Base-by-base conservation (phyloP, 805 yeast genomes). In the baker's yeast (Saccharomyces cerevisiae) region DNA sequence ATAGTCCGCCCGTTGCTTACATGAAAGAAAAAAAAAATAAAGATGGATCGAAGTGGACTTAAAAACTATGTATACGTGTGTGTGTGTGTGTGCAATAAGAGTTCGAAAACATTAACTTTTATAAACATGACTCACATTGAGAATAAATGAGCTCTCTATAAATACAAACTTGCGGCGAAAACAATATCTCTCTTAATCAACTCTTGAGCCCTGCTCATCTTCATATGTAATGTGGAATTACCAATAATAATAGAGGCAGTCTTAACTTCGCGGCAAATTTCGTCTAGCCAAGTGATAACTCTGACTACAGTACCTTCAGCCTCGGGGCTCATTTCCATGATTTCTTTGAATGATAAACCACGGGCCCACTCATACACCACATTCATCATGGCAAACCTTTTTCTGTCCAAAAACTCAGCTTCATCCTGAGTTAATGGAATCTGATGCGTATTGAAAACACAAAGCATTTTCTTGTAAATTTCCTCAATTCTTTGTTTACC, bases 301-400 rank as follows among this genome's bases (percentile, higher is more conserved):
- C 99, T 80, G 24, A 94, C 99, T 65, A 94, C 94, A 0, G 96
- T 88, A 46, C 99, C 99, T 71, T 94, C 99, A 41, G 89, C 91
- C 63, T 91, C 96, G 21, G 83, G 84, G 55, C 96, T 88, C 59
- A 89, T 78, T 56, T 82, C 85, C 85, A 91, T 94, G 59, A 94
- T 92, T 55, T 89, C 95, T 59, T 86, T 85, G 74, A 94, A 94
- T 0, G 95, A 79, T 77, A 85, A 79, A 1, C 99, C 99, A 59
- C 95, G 78, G 1, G 98, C 97, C 99, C 99, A 94, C 71, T 94
- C 97, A 68, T 92, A 94, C 4, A 92, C 96, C 11, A 89, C 96
- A 67, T 90, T 92, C 71, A 89, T 87, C 64, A 94, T 76, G 0
- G 92, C 96, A 70, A 94, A 94, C 60, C 98, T 76, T 62, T 89